These are phyloP conservation scores for Trichomonas vaginalis DNA, from an alignment of 208 protist species.

Conservation along the genomic window DNA sequence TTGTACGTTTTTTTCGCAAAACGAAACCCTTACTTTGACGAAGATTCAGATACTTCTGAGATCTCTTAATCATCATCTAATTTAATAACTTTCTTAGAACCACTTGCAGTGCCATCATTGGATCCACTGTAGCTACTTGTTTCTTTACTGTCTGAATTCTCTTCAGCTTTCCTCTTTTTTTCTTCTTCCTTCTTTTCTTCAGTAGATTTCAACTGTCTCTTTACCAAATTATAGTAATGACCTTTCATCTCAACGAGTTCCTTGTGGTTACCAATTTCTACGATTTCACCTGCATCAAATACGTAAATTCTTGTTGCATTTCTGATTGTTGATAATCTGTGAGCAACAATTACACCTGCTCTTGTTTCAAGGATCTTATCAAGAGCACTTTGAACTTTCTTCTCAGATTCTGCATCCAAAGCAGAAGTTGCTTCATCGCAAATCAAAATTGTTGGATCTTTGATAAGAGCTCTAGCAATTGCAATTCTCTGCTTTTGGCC, in stretches of 20 bases:
- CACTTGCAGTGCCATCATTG: too few relatives aligned
- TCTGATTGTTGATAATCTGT: neutral
- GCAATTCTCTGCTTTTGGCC: neutral
- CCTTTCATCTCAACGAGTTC: neutral
- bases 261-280: neutral
- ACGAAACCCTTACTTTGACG: too few relatives aligned
- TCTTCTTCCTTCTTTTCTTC: neutral
- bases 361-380: neutral
- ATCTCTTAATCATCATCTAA: too few relatives aligned
- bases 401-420: neutral
- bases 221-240: neutral
- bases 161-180: neutral
- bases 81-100: too few relatives aligned
- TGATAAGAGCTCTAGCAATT: neutral
- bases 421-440: slow-evolving; percentile 16
- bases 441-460: slow-evolving; percentile 6
- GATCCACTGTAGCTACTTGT: neutral
- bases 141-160: neutral
- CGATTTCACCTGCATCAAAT: neutral
- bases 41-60: too few relatives aligned
- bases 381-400: neutral
- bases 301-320: neutral
- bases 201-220: neutral
- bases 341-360: neutral
- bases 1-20: too few relatives aligned